Evolutionary conservation across 139 green algal genomes (phyloP), one percentile per base, ranked within the genome.

Genomic region (Chlorella ohadii): DNA sequence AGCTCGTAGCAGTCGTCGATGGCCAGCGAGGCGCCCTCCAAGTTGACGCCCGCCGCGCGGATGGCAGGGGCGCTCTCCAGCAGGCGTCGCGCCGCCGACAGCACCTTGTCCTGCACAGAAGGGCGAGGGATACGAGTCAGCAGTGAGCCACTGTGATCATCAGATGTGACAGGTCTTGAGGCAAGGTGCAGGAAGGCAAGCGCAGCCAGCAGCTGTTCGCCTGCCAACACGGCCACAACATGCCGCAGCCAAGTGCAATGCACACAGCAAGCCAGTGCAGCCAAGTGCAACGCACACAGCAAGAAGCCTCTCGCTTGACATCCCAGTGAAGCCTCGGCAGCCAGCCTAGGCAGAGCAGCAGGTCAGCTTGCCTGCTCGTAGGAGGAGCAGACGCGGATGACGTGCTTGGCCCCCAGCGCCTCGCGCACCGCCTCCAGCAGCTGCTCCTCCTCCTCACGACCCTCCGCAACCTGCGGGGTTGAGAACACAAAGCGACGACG

Each of bases 1-100:
- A 96, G 92, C 89, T 98, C 93, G 80, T 98, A 98, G 85, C 93
- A 95, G 84, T 98, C 95, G 83, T 98, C 96, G 9, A 98, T 94
- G 2, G 95, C 95, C 51, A 98, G 90, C 13, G 85, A 88, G 17
- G 79, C 67, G 19, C 55, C 92, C 17, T 87, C 87, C 9, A 98
- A 86, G 85, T 98, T 92, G 25, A 98, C 92, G 20, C 76, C 76
- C 4, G 76, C 72, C 1, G 51, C 70, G 70, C 91, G 88, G 82
- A 98, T 96, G 55, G 80, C 72, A 19, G 92, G 87, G 2, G 95
- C 92, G 57, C 94, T 86, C 31, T 96, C 91, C 71, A 98, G 82
- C 82, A 98, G 88, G 55, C 94, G 86, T 64, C 88, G 77, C 13
- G 92, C 92, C 25, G 92, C 95, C 19, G 89, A 86, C 55, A 94